Percentiles rank a stretch among this genome's conserved stretches.
phyloP scores from a whole-genome alignment of 306 rosid species.

The Vicia faba region DNA sequence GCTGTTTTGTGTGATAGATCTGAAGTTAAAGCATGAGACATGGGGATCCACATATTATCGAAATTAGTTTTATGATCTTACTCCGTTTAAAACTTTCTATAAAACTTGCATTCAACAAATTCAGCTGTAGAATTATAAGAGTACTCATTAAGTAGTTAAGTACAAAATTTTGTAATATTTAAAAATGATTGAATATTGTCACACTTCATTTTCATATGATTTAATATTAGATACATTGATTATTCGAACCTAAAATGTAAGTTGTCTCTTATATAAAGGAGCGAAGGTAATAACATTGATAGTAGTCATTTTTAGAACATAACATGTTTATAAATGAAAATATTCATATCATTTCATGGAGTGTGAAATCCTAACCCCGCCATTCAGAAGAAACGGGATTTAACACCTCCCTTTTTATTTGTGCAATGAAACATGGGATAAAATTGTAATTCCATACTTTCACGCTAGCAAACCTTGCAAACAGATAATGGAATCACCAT shows the following conservation, averaged over 20 bases:
- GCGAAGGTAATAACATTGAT: neutral
- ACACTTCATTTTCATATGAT: neutral
- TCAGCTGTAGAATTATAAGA: neutral
- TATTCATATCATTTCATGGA: slow-evolving; percentile 18
- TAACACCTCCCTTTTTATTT: neutral
- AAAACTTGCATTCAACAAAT: neutral
- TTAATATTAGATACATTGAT: too few relatives aligned
- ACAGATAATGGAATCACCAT: slow-evolving; percentile 18
- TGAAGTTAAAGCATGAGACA: neutral
- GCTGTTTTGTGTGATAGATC: neutral
- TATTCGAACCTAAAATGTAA: too few relatives aligned
- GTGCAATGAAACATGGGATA: neutral
- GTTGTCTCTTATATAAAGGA: too few relatives aligned
- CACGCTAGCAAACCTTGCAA: slow-evolving; percentile 7
- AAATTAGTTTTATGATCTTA: neutral
- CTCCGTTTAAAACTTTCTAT: neutral
- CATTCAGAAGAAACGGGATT: slow-evolving; percentile 14
- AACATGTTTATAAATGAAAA: neutral
- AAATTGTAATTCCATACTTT: slow-evolving; percentile 12
- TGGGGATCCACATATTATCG: neutral
- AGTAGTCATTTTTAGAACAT: neutral
- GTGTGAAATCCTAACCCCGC: slow-evolving; percentile 15
- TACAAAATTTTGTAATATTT: neutral
- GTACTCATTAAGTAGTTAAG: neutral
- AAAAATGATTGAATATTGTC: slow-evolving; percentile 4